Percentiles rank a stretch among this genome's conserved stretches.
Evolutionary conservation across 2,329 filamentous ascomycete genomes (phyloP).

Genomic region (Hypocrella siamensis): DNA sequence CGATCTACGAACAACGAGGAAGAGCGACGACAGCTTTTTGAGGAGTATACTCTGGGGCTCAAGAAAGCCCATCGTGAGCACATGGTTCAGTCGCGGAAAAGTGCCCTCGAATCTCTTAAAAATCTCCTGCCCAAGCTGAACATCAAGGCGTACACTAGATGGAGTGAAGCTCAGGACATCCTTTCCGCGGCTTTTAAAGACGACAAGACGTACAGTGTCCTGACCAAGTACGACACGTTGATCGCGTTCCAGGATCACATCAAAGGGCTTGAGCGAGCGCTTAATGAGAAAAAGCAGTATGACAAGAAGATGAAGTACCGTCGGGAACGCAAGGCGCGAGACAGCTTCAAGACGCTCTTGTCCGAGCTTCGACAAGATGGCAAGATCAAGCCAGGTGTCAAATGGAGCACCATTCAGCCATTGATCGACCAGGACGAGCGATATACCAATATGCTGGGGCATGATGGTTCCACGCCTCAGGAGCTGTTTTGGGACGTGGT

Average conservation of each 20-base stretch:
- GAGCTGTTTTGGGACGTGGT: constrained; percentile 94
- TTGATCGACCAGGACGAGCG: constrained; percentile 66
- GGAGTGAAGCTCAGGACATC: constrained; percentile 75
- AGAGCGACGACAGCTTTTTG: constrained; percentile 79
- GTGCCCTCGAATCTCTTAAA: constrained; percentile 71
- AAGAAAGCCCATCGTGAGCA: constrained; percentile 67
- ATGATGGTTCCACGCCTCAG: constrained; percentile 69
- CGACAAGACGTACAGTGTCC: constrained; percentile 71
- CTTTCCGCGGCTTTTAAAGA: constrained; percentile 66
- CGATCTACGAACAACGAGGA: constrained; percentile 75
- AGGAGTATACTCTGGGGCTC: constrained; percentile 79
- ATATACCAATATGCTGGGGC: constrained; percentile 70
- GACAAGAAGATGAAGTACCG: constrained; percentile 70
- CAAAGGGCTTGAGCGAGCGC: constrained; percentile 75
- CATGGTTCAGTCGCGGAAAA: constrained; percentile 56
- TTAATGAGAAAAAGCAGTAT: constrained; percentile 81
- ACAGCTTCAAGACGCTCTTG: constrained; percentile 62
- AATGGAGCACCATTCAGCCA: constrained; percentile 72
- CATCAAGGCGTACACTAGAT: constrained; percentile 84
- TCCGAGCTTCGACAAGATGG: constrained; percentile 57
- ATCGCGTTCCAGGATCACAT: constrained; percentile 91
- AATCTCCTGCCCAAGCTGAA: constrained; percentile 65
- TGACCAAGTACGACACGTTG: constrained; percentile 81
- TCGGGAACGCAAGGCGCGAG: constrained; percentile 72
- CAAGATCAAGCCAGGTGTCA: constrained; percentile 77